phyloP scores from a whole-genome alignment of 805 yeast genomes.

The Ogataea minuta region DNA sequence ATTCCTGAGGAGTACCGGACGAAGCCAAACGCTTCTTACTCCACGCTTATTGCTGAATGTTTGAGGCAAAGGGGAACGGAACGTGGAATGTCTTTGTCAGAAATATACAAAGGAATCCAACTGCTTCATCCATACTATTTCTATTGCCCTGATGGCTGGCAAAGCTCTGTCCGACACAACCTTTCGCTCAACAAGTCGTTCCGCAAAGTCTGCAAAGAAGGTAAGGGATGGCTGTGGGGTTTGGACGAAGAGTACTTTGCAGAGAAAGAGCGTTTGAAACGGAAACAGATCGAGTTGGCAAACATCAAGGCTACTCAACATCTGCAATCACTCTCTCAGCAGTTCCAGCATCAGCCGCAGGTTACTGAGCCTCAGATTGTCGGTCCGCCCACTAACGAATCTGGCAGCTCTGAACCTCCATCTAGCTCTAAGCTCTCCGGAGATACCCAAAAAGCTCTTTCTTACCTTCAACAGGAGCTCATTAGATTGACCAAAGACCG shows the following conservation, averaged over 20 bases:
- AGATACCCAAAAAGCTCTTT: slow-evolving; percentile 71
- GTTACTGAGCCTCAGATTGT: slow-evolving; percentile 1
- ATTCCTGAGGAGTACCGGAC: slow-evolving; percentile 84
- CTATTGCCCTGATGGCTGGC: slow-evolving; percentile 98
- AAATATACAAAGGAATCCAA: slow-evolving; percentile 82
- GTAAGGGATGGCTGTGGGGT: slow-evolving; percentile 96
- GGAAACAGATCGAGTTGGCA: slow-evolving; percentile 63
- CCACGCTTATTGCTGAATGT: slow-evolving; percentile 77
- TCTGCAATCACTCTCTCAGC: slow-evolving; percentile 19
- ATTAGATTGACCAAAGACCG: slow-evolving; percentile 76
- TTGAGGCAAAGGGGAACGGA: slow-evolving; percentile 63
- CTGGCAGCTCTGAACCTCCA: slow-evolving; percentile 11
- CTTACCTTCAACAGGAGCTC: slow-evolving; percentile 82
- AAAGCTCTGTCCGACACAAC: slow-evolving; percentile 87
- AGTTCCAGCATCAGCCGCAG: slow-evolving; percentile 27
- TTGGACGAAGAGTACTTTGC: slow-evolving; percentile 80
- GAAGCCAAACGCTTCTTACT: slow-evolving; percentile 81
- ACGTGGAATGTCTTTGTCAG: slow-evolving; percentile 77
- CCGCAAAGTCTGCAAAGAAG: slow-evolving; percentile 75
- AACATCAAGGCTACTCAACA: slow-evolving; percentile 25
- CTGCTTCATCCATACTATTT: slow-evolving; percentile 87
- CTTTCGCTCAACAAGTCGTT: slow-evolving; percentile 84
- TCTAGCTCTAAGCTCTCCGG: slow-evolving; percentile 39
- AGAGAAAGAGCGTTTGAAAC: slow-evolving; percentile 71
- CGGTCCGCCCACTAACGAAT: slow-evolving; percentile 19